phyloP scores from a whole-genome alignment of 2,329 filamentous ascomycete genomes.

The Colletotrichum sp. region DNA sequence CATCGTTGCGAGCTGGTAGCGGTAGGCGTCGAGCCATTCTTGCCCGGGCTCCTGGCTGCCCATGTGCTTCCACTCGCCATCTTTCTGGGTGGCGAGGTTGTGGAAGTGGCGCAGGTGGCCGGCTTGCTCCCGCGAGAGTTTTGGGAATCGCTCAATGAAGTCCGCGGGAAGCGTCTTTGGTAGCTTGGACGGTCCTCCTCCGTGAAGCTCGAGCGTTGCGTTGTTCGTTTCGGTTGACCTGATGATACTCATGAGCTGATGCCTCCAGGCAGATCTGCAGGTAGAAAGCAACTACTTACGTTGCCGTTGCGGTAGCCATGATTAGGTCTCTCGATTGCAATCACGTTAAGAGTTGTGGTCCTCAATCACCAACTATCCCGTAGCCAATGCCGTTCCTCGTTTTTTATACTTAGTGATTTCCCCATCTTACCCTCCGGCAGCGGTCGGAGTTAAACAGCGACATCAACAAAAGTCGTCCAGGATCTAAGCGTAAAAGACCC shows the following conservation, averaged over 20 bases:
- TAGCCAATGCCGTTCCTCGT: neutral
- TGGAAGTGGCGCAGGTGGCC: constrained; percentile 41
- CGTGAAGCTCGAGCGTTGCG: neutral
- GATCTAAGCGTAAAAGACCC: neutral
- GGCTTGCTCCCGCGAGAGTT: constrained; percentile 27
- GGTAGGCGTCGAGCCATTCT: constrained; percentile 39
- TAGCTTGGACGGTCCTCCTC: accelerated
- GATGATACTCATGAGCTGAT: neutral
- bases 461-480: neutral
- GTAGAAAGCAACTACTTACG: neutral
- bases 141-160: constrained; percentile 12
- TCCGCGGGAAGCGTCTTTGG: neutral
- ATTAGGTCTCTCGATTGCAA: accelerated
- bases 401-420: neutral
- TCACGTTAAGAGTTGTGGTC: accelerated
- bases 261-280: neutral
- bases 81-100: constrained; percentile 33
- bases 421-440: neutral
- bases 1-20: constrained; percentile 46
- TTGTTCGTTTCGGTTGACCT: neutral
- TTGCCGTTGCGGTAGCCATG: neutral
- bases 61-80: constrained; percentile 36
- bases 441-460: neutral
- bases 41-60: constrained; percentile 38
- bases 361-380: accelerated